phyloP scores from a whole-genome alignment of 192 early-diverging fungal genomes.

The Backusella mclennaniae region DNA sequence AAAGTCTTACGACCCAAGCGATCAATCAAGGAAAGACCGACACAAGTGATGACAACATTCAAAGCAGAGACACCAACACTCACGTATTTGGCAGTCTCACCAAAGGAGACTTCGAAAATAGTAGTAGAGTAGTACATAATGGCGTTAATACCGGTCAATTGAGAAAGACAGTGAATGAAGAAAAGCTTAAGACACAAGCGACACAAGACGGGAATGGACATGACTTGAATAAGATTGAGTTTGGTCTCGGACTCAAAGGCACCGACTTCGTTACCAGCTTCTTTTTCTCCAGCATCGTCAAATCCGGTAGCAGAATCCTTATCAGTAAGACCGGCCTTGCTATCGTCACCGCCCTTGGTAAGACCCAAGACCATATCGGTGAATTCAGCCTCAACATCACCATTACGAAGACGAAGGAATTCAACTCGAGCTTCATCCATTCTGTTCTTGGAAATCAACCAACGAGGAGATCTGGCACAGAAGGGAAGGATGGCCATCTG shows the following conservation, averaged over 20 bases:
- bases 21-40: constrained; percentile 59
- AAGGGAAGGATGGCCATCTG: constrained; percentile 61
- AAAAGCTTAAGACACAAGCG: constrained; percentile 56
- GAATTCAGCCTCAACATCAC: constrained; percentile 61
- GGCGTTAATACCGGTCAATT: constrained; percentile 69
- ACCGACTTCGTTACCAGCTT: constrained; percentile 12
- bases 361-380: constrained; percentile 41
- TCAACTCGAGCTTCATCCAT: constrained; percentile 61
- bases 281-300: not conserved
- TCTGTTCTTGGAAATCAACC: constrained; percentile 56
- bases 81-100: constrained; percentile 48
- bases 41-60: constrained; percentile 54
- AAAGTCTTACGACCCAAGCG: constrained; percentile 62
- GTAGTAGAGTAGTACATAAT: constrained; percentile 66
- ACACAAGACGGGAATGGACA: constrained; percentile 31
- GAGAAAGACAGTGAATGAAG: constrained; percentile 50
- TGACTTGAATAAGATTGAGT: constrained; percentile 33
- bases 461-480: constrained; percentile 68
- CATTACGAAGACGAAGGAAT: constrained; percentile 55
- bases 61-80: constrained; percentile 58
- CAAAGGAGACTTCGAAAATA: constrained; percentile 60
- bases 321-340: not conserved
- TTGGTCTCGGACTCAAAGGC: constrained; percentile 17
- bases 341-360: constrained; percentile 11
- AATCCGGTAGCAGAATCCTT: constrained; percentile 13